Base-by-base conservation (phyloP, 1,284 basidiomycete genomes). In the Moesziomyces sp. region DNA sequence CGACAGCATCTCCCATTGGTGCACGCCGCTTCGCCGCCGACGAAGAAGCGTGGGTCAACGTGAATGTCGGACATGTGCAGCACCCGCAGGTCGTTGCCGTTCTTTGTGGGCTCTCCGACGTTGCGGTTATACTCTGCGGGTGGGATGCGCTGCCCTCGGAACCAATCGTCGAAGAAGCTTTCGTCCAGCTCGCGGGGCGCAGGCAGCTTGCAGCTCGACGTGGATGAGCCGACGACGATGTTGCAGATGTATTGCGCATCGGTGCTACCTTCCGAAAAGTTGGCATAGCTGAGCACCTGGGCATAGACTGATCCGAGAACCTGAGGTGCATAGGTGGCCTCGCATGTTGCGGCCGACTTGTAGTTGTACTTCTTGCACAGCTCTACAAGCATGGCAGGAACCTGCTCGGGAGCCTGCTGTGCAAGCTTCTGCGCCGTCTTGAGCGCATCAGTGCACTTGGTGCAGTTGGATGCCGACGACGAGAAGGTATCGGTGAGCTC, bases 1-100 rank as follows among this genome's bases (percentile, higher is more conserved):
- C 92, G 88, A 79, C 92, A 93, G 84, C 92, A 93, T 5, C 89
- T 84, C n/a, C 88, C 88, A n/a, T 86, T 87, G 24, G 89, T 89
- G 79, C 92, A 93, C 77, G 91, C 90, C 11, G 88, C 91, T 83
- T 93, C 92, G 6, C 90, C 86, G 18, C 90, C 90, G 38, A 89
- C 92, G 13, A 90, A 87, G 81, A 89, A 93, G 34, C 91, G 90
- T 88, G 92, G 89, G 79, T 93, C 92, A 53, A 93, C 85, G 83
- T 93, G 92, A 63, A 92, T 86, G 77, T 93, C 92, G 0, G 91
- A 92, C 16, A 92, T 74, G 78, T 93, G 92, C 48, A 93, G 84
- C 2, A 93, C 89, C 77, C 91, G 91, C 44, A 93, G 84, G 48
- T 88, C 86, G 76, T 90, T 85, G 11, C 90, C 90, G 47, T 88